These are phyloP conservation scores for Fusarium dlaminii DNA, from an alignment of 2,329 filamentous ascomycete genomes.

Conservation along the genomic window DNA sequence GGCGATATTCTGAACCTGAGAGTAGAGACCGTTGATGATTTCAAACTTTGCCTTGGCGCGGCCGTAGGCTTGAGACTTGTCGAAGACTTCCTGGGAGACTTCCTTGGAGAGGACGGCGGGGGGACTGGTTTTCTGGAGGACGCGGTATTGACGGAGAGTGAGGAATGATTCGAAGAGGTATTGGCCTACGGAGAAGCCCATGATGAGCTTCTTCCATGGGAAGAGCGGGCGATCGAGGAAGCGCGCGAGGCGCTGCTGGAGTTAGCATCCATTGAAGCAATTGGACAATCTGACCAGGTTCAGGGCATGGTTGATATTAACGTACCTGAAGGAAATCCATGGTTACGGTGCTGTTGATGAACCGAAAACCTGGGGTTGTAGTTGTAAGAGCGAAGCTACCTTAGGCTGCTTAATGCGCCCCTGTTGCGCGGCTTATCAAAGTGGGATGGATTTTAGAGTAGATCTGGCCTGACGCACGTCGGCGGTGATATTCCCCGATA, in stretches of 20 bases:
- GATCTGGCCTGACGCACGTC: slow-evolving; percentile 39
- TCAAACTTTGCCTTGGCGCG: slow-evolving; percentile 94
- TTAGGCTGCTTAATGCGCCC: slow-evolving; percentile 1
- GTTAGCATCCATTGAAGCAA: slow-evolving; percentile 22
- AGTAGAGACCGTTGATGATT: slow-evolving; percentile 82
- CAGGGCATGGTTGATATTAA: background rate
- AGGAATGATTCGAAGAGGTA: slow-evolving; percentile 91
- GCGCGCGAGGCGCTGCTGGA: slow-evolving; percentile 73
- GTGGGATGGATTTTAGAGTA: slow-evolving; percentile 27
- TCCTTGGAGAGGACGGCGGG: slow-evolving; percentile 90
- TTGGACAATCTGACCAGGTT: background rate
- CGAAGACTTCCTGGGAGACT: slow-evolving; percentile 88
- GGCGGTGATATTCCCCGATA: slow-evolving; percentile 31
- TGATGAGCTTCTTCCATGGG: slow-evolving; percentile 96
- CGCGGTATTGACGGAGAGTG: slow-evolving; percentile 86
- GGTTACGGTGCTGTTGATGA: slow-evolving; percentile 40
- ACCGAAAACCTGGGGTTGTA: slow-evolving; percentile 34
- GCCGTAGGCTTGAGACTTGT: slow-evolving; percentile 96
- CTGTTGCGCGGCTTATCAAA: slow-evolving; percentile 16
- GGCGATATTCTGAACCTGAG: slow-evolving; percentile 86
- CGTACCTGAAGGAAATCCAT: slow-evolving; percentile 60
- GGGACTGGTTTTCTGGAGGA: slow-evolving; percentile 80
- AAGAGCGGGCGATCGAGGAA: slow-evolving; percentile 91
- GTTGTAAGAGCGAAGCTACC: slow-evolving; percentile 35
- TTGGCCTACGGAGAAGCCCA: slow-evolving; percentile 92